Evolutionary conservation across 768 basidiomycete species (phyloP).

Genomic region (Agrocybe pediades): DNA sequence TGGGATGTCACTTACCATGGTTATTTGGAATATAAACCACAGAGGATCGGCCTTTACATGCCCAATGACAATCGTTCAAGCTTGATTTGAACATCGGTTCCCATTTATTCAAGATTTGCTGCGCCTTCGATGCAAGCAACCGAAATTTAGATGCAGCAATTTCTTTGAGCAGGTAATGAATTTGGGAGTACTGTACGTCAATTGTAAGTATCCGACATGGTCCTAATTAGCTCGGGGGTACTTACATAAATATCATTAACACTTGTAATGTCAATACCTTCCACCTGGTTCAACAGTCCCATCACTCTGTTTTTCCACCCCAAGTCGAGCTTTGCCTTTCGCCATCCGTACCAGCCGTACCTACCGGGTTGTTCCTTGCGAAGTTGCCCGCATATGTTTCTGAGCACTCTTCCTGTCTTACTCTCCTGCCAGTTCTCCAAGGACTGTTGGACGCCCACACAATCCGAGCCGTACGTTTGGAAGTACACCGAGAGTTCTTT

Average conservation of each 20-base stretch:
- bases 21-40: slow-evolving; percentile 19
- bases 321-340: not conserved
- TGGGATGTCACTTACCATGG: slow-evolving; percentile 13
- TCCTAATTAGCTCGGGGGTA: not conserved
- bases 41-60: slow-evolving; percentile 13
- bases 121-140: slow-evolving; percentile 6
- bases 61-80: slow-evolving; percentile 17
- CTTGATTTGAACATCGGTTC: slow-evolving; percentile 11
- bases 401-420: not conserved
- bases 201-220: not conserved
- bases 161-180: slow-evolving; percentile 11
- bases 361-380: slow-evolving; percentile 10
- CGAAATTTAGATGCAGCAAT: slow-evolving; percentile 2
- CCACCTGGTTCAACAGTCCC: slow-evolving; percentile 6
- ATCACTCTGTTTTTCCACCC: slow-evolving; percentile 9
- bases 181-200: slow-evolving; percentile 12
- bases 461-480: no score
- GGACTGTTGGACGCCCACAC: slow-evolving; percentile 3
- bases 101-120: slow-evolving; percentile 19
- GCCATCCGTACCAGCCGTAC: not conserved
- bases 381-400: slow-evolving; percentile 1
- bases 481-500: slow-evolving; percentile 12
- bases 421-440: slow-evolving; percentile 11
- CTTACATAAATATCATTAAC: slow-evolving; percentile 14
- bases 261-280: slow-evolving; percentile 4